Conservation (phyloP, 2,329 filamentous ascomycete species). For the Aspergillus hiratsukae region DNA sequence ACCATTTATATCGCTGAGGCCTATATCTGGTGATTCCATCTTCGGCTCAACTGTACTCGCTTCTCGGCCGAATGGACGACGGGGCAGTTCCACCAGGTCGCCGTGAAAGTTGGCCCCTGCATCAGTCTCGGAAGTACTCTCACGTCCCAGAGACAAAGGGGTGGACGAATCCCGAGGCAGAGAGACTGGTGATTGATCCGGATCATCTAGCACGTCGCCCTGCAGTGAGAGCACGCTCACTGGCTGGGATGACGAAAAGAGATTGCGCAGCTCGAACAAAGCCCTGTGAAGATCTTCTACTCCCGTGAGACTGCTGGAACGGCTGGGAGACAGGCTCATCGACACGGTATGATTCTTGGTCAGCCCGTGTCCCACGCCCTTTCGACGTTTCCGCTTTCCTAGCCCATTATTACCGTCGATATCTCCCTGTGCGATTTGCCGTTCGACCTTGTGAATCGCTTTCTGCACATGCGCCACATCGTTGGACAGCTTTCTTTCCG, state of each 20-base stretch:
- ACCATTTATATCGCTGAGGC: neutral
- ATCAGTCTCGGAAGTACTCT: neutral
- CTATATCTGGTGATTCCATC: neutral
- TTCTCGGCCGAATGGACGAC: neutral
- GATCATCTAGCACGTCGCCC: conserved; percentile 35
- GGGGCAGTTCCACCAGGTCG: neutral
- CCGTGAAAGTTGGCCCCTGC: neutral
- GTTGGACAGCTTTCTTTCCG: conserved; percentile 84
- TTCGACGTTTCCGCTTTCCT: conserved; percentile 55
- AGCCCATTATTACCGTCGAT: conserved; percentile 47
- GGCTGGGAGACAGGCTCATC: conserved; percentile 29
- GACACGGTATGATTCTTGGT: neutral
- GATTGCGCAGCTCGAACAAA: conserved; percentile 30
- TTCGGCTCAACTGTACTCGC: neutral
- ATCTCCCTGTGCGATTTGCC: conserved; percentile 73
- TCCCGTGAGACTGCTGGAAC: conserved; percentile 64
- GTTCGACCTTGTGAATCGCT: conserved; percentile 86
- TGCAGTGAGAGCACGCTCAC: conserved; percentile 31
- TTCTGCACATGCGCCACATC: conserved; percentile 90
- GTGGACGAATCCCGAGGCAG: conserved; percentile 21
- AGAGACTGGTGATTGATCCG: conserved; percentile 32
- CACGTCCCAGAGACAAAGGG: conserved; percentile 1
- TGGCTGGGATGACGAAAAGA: conserved; percentile 33
- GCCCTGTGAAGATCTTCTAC: conserved; percentile 44
- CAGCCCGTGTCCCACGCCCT: conserved; percentile 36